phyloP scores from a whole-genome alignment of 306 rosid genomes.

The Glycyrrhiza uralensis region DNA sequence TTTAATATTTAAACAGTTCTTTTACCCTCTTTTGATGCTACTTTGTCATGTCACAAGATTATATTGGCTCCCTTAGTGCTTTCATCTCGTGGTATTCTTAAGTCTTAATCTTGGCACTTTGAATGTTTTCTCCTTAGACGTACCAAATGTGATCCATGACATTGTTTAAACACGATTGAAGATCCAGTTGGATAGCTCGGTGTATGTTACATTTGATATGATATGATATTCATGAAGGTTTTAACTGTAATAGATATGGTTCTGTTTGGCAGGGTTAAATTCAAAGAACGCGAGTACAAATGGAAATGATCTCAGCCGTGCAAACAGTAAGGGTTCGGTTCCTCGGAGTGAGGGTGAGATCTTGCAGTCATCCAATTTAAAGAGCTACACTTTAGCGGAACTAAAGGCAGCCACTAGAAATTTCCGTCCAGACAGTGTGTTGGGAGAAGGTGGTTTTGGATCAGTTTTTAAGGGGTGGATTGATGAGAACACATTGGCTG shows the following conservation, averaged over 20 bases:
- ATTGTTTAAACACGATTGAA: constrained; percentile 6
- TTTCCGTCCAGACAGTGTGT: constrained; percentile 60
- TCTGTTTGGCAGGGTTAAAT: constrained; percentile 37
- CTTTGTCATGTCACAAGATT: not conserved
- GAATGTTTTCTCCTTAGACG: not conserved
- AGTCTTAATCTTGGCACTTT: not conserved
- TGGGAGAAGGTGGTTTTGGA: constrained; percentile 68
- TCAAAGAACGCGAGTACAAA: constrained; percentile 38
- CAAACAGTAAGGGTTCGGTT: constrained; percentile 35
- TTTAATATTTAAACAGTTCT: not conserved
- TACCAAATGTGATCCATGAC: not conserved
- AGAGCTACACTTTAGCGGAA: constrained; percentile 50
- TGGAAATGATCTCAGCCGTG: constrained; percentile 35
- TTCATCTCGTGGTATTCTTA: not conserved
- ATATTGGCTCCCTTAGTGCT: not conserved
- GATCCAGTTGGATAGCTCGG: constrained; percentile 15
- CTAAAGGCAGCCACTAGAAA: constrained; percentile 69
- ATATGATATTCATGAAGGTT: not conserved
- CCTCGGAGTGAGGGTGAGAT: constrained; percentile 66
- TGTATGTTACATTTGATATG: constrained; percentile 20
- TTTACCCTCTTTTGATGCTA: not conserved
- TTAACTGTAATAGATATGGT: not conserved
- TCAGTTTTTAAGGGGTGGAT: constrained; percentile 78
- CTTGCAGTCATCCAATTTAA: constrained; percentile 52
- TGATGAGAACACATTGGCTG: constrained; percentile 44